Evolutionary conservation across 139 green algal species (phyloP).

Genomic region (Nannochloris sp.): DNA sequence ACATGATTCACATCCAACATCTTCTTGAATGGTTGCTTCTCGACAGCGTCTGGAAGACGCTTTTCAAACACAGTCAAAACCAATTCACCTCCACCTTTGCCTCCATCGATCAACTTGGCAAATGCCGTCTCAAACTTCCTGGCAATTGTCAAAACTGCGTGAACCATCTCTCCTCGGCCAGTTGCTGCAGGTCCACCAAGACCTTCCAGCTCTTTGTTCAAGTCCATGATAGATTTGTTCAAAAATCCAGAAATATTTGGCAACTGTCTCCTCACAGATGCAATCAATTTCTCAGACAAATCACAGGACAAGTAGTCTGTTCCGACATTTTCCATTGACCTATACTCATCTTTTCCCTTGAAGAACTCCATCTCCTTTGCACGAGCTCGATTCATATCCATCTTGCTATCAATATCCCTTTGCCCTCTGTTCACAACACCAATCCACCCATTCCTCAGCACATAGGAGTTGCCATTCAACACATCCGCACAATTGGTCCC

Average conservation of each 20-base stretch:
- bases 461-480: constrained; percentile 57
- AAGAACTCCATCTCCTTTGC: constrained; percentile 66
- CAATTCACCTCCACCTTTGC: constrained; percentile 72
- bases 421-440: constrained; percentile 87
- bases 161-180: constrained; percentile 76
- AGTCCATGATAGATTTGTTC: constrained; percentile 54
- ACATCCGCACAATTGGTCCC: constrained; percentile 82
- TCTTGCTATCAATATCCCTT: constrained; percentile 75
- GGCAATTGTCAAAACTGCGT: constrained; percentile 77
- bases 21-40: constrained; percentile 77
- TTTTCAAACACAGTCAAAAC: constrained; percentile 87
- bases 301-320: constrained; percentile 68
- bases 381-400: constrained; percentile 22
- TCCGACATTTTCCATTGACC: constrained; percentile 50
- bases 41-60: constrained; percentile 79
- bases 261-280: constrained; percentile 73
- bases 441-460: constrained; percentile 84
- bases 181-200: constrained; percentile 48
- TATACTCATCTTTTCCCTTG: constrained; percentile 40
- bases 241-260: constrained; percentile 74
- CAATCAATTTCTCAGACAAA: constrained; percentile 66
- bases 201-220: constrained; percentile 64
- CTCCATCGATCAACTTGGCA: constrained; percentile 65
- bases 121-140: constrained; percentile 79
- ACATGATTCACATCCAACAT: constrained; percentile 80